phyloP scores from a whole-genome alignment of 352 stramenopile species.

The Blastocystis sp. region DNA sequence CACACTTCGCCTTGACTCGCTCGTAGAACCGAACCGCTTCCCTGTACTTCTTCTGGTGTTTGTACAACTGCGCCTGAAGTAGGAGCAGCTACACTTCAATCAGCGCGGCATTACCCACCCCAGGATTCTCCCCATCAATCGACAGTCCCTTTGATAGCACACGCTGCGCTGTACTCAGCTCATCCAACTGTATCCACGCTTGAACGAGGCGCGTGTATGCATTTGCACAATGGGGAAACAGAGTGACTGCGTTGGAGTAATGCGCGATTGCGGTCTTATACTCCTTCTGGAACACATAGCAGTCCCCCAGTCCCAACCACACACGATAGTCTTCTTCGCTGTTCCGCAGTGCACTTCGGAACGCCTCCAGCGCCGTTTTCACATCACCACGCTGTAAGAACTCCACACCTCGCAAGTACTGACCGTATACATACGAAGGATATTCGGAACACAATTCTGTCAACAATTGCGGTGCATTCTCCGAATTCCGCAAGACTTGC shows the following conservation, averaged over 20 bases:
- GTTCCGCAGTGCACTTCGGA: slow-evolving; percentile 20
- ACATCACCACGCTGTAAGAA: slow-evolving; percentile 10
- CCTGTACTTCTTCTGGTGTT: slow-evolving; percentile 28
- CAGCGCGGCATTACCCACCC: background rate
- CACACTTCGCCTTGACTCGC: background rate
- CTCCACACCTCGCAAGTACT: slow-evolving; percentile 27
- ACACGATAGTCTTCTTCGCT: slow-evolving; percentile 21
- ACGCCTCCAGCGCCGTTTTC: background rate
- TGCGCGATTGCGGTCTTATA: background rate
- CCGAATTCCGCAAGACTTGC: background rate
- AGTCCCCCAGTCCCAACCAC: slow-evolving; percentile 59
- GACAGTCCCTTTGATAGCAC: background rate
- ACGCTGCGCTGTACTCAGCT: background rate
- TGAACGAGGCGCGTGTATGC: slow-evolving; percentile 24
- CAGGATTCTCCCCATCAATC: background rate
- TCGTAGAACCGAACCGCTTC: slow-evolving; percentile 23
- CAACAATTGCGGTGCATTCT: background rate
- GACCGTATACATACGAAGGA: slow-evolving; percentile 38
- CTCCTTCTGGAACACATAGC: slow-evolving; percentile 10
- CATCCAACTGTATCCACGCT: slow-evolving; percentile 12
- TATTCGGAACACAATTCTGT: background rate
- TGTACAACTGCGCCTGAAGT: slow-evolving; percentile 43
- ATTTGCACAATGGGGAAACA: slow-evolving; percentile 40
- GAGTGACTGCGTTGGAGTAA: slow-evolving; percentile 21
- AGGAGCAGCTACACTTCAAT: slow-evolving; percentile 25